Base-by-base conservation (phyloP, 768 basidiomycete genomes). In the Xerocomus brunneocitrinus region DNA sequence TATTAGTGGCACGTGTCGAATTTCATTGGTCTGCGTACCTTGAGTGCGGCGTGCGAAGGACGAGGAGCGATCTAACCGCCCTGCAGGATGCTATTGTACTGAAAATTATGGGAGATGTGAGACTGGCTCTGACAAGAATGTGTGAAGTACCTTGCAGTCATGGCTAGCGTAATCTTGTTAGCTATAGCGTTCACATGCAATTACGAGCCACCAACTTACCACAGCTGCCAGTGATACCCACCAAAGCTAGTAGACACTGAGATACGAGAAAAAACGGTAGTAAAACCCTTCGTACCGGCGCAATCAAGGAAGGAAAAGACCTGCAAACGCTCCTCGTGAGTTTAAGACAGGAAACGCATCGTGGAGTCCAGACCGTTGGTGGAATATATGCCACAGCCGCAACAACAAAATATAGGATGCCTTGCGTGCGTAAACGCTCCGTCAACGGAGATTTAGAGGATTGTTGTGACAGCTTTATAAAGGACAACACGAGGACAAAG, bases 371-470 rank as follows among this genome's bases (percentile, higher is more conserved):
- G 22, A 61, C 61, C 54, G 30, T 55, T n/a, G 61, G 52, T 22
- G 52, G 38, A 13, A 58, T 27, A 34, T 59, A 59, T 25, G 55
- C 38, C 3, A 59, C 4, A 3, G 59, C 52, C 3, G 49, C 54
- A 12, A 67, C 39, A 4, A 27, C 35, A 13, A 61, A 62, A 42
- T 68, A 62, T 13, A 47, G 7, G 12, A 66, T 19, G 10, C 58
- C 64, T 41, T 66, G 66, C 1, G 38, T 12, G 24, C 32, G 46
- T 28, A 67, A 30, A n/a, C 48, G 54, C 16, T 52, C 56, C 24
- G 8, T 46, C 28, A 67, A 31, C 0, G 50, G 53, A 22, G 55
- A 64, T 10, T 39, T 45, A 0, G 52, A 58, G 5, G 50, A 38
- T 5, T 53, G 49, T 45, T 35, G 54, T 22, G 56, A 59, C 24